Conservation (phyloP, 495 filamentous ascomycete species). For the Amniculicola lignicola region DNA sequence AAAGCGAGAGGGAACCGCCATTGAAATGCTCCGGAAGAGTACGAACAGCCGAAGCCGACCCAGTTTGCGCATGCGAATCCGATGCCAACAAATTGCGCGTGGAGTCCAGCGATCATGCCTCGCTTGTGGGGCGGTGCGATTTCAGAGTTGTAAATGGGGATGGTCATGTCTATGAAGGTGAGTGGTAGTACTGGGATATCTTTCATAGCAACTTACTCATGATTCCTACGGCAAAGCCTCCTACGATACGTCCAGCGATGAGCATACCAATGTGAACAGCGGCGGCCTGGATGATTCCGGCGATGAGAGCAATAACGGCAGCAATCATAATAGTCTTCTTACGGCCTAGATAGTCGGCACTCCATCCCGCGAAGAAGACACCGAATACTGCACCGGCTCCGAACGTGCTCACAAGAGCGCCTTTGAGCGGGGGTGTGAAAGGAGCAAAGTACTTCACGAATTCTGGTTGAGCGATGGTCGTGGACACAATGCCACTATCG, state of each 20-base stretch:
- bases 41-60: conserved; percentile 48
- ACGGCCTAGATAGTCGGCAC: conserved; percentile 1
- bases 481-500: not conserved
- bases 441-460: not conserved
- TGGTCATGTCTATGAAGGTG: conserved; percentile 50
- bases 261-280: conserved; percentile 15
- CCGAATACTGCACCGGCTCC: not conserved
- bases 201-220: conserved; percentile 40
- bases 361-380: conserved; percentile 3
- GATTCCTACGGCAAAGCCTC: conserved; percentile 37
- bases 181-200: not conserved
- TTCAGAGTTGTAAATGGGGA: conserved; percentile 56
- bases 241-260: conserved; percentile 25
- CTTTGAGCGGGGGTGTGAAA: not conserved
- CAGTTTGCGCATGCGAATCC: conserved; percentile 28
- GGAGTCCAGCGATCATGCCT: conserved; percentile 44
- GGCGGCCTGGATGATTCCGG: conserved; percentile 24
- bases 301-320: conserved; percentile 27
- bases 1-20: conserved; percentile 50
- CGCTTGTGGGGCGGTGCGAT: conserved; percentile 58
- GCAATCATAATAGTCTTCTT: conserved; percentile 12
- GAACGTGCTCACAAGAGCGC: not conserved
- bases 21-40: conserved; percentile 43
- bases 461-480: not conserved
- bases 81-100: not conserved